These are phyloP conservation scores for Echria macrotheca DNA, from an alignment of 495 filamentous ascomycete genomes.

Conservation along the genomic window DNA sequence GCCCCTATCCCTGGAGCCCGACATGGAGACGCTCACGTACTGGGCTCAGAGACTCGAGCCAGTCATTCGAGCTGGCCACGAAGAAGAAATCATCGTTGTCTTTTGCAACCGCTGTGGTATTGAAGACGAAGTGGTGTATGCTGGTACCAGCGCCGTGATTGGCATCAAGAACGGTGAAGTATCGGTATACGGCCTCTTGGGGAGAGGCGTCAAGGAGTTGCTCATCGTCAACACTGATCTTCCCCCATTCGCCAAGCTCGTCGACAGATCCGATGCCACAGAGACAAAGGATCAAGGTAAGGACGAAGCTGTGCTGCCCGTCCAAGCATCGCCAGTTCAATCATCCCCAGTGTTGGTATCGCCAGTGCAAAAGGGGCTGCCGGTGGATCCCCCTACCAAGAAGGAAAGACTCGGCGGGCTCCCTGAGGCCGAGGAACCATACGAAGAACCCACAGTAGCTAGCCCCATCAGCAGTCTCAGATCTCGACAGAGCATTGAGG, in stretches of 20 bases:
- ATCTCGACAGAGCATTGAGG: not conserved
- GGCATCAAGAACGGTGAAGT: constrained; percentile 65
- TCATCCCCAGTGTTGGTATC: constrained; percentile 2
- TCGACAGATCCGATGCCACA: constrained; percentile 14
- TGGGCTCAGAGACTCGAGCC: constrained; percentile 80
- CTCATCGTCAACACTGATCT: constrained; percentile 57
- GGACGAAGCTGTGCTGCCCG: not conserved
- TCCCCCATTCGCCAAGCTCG: constrained; percentile 24
- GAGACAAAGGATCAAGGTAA: not conserved
- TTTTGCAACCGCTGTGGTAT: constrained; percentile 77
- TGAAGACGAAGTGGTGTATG: constrained; percentile 68
- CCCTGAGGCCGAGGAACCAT: constrained; percentile 3
- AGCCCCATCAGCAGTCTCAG: not conserved
- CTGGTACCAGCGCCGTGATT: constrained; percentile 82
- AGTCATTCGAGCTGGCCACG: constrained; percentile 51
- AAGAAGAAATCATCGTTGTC: constrained; percentile 66
- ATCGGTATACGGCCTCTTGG: constrained; percentile 59
- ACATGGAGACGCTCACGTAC: constrained; percentile 77
- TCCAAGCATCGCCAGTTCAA: not conserved
- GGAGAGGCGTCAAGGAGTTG: constrained; percentile 58
- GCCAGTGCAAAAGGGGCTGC: not conserved
- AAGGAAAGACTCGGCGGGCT: constrained; percentile 4
- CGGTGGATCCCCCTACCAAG: too few relatives aligned
- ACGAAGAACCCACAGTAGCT: not conserved
- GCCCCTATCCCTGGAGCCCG: constrained; percentile 50